Percentiles rank a stretch among this genome's conserved stretches.
These are phyloP conservation scores for Schwanniomyces sp. DNA, from an alignment of 805 yeast genomes.

Conservation along the genomic window DNA sequence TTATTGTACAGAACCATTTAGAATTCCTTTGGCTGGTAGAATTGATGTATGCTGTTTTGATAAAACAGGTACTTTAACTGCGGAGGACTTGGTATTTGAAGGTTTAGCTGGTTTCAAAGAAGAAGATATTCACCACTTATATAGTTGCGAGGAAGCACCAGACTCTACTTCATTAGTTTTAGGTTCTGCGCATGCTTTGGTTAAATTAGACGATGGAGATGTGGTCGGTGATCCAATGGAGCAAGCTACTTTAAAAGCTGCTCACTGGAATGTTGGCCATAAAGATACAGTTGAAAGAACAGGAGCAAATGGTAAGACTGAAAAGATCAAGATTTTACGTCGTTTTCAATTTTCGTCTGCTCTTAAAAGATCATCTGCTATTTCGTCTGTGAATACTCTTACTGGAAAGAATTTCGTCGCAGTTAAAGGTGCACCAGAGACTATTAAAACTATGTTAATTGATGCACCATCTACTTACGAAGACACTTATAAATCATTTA, in stretches of 20 bases:
- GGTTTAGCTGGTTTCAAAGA: conserved; percentile 83
- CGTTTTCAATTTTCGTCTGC: conserved; percentile 97
- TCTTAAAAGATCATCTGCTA: conserved; percentile 89
- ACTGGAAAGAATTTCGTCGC: conserved; percentile 63
- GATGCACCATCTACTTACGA: conserved; percentile 79
- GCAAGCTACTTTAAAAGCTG: conserved; percentile 86
- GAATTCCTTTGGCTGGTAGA: conserved; percentile 97
- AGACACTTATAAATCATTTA: conserved; percentile 80
- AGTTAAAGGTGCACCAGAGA: conserved; percentile 98
- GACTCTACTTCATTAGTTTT: conserved; percentile 65
- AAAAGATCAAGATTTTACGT: conserved; percentile 72
- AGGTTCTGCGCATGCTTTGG: conserved; percentile 96
- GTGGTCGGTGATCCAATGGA: conserved; percentile 99
- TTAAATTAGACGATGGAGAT: conserved; percentile 92
- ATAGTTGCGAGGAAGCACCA: conserved; percentile 64
- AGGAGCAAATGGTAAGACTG: conserved; percentile 24
- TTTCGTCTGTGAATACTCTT: conserved; percentile 55
- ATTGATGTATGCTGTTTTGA: conserved; percentile 98
- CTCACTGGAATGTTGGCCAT: conserved; percentile 79
- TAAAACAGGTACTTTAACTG: conserved; percentile 97
- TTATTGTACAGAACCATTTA: conserved; percentile 97
- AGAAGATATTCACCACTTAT: conserved; percentile 54
- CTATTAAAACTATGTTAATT: conserved; percentile 73
- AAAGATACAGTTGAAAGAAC: conserved; percentile 67
- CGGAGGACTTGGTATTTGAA: conserved; percentile 93